phyloP scores from a whole-genome alignment of 179 eudicot species.

The Patellifolia procumbens region DNA sequence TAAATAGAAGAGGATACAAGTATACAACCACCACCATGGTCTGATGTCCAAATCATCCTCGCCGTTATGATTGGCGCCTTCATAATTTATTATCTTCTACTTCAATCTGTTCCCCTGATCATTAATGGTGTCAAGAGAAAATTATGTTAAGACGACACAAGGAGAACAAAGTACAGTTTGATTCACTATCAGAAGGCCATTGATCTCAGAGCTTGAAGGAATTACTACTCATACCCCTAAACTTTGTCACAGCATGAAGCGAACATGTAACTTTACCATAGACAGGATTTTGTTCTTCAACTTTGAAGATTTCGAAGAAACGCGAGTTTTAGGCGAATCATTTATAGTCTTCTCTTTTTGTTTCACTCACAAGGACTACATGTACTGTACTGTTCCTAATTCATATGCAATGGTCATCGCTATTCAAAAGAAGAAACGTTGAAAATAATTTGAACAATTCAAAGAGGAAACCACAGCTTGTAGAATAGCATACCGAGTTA shows the following conservation, averaged over 20 bases:
- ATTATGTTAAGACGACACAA: conserved; percentile 22
- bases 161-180: neutral
- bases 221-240: neutral
- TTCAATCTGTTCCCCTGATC: neutral
- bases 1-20: neutral
- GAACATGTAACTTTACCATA: neutral
- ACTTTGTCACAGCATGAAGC: neutral
- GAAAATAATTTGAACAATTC: neutral
- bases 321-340: neutral
- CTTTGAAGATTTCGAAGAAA: neutral
- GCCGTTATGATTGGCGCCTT: neutral
- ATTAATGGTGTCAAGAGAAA: neutral
- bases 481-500: conserved; percentile 11
- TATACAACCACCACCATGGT: neutral
- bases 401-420: neutral
- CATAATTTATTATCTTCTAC: neutral
- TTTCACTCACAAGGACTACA: neutral
- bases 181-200: neutral
- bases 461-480: neutral
- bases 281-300: neutral
- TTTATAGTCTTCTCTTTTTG: neutral
- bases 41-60: conserved; percentile 1
- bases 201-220: neutral
- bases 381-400: neutral
- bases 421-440: neutral